Conservation (phyloP, 2,329 filamentous ascomycete species). For the Talaromyces sp. region DNA sequence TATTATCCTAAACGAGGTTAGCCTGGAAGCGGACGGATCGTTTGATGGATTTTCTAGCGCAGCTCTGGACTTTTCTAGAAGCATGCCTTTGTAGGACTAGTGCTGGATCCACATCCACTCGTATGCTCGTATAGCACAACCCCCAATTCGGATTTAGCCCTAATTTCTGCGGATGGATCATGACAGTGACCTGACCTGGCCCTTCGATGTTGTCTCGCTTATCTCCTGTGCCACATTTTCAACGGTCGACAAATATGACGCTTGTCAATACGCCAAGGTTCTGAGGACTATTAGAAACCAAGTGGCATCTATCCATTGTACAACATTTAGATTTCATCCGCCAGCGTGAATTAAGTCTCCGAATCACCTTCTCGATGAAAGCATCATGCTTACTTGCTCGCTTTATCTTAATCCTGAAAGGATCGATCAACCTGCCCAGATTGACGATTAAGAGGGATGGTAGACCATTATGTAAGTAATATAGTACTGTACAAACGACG, state of each 20-base stretch:
- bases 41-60: slow-evolving; percentile 11
- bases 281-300: not conserved
- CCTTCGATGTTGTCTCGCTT: not conserved
- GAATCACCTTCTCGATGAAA: not conserved
- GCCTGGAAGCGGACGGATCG: not conserved
- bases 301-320: not conserved
- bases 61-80: not conserved
- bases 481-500: not conserved
- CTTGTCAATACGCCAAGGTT: not conserved
- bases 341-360: not conserved
- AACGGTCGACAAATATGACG: not conserved
- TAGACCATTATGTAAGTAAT: not conserved
- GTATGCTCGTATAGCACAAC: not conserved
- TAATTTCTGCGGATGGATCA: not conserved
- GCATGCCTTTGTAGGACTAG: not conserved
- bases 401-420: not conserved
- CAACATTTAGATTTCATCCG: not conserved
- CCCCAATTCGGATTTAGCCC: not conserved
- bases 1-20: not conserved
- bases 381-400: not conserved
- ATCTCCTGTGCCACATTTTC: slow-evolving; percentile 5
- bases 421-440: not conserved
- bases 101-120: not conserved
- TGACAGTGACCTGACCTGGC: not conserved
- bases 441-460: not conserved